Conservation (phyloP, 139 green algal genomes). For the Tetradesmus lagerheimii region DNA sequence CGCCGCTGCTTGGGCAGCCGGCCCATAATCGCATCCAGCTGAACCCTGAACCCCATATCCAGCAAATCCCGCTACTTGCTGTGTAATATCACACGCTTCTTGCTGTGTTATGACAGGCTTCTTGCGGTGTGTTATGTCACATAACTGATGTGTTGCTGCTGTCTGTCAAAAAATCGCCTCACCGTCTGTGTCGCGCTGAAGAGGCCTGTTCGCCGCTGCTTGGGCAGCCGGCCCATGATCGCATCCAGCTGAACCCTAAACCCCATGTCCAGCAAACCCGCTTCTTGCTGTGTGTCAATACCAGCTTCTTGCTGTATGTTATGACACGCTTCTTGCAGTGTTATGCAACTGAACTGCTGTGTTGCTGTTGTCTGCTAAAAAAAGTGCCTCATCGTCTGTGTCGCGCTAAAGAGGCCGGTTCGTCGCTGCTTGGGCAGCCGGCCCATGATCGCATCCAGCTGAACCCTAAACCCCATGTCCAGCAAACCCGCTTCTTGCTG, state of each 20-base stretch:
- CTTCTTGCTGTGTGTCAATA: too few relatives aligned
- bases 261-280: slow-evolving; percentile 96
- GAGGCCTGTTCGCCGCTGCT: slow-evolving; percentile 93
- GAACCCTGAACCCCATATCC: slow-evolving; percentile 92
- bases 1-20: slow-evolving; percentile 90
- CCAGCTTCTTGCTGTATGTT: too few relatives aligned
- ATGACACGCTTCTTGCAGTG: too few relatives aligned
- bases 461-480: slow-evolving; percentile 92
- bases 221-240: slow-evolving; percentile 88
- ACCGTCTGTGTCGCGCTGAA: slow-evolving; percentile 96
- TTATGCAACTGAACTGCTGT: too few relatives aligned
- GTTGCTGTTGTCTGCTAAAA: too few relatives aligned
- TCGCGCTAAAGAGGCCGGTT: slow-evolving; percentile 97
- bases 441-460: slow-evolving; percentile 86
- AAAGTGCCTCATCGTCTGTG: slow-evolving; percentile 82
- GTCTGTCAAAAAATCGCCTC: not conserved
- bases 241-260: slow-evolving; percentile 85
- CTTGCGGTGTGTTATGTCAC: too few relatives aligned
- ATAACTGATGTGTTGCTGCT: too few relatives aligned
- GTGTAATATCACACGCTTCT: too few relatives aligned
- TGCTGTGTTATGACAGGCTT: too few relatives aligned
- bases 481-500: slow-evolving; percentile 96
- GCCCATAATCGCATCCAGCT: slow-evolving; percentile 86
- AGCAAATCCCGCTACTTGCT: slow-evolving; percentile 96
- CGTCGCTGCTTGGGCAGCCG: slow-evolving; percentile 90